Conservation (phyloP, 345 rosid species). For the Pelargonium nanum region DNA sequence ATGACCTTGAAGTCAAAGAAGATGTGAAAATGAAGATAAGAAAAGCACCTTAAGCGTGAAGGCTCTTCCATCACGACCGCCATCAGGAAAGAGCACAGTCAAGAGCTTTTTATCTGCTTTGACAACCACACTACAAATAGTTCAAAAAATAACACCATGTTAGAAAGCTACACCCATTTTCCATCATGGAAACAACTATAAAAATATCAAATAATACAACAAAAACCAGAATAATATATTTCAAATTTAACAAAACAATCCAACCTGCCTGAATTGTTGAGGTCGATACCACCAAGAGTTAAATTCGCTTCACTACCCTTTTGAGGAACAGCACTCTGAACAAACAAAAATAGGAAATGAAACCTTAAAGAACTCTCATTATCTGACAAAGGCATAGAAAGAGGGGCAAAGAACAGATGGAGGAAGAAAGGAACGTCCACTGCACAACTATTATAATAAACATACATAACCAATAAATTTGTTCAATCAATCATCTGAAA, state of each 20-base stretch:
- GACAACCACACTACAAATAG: constrained; percentile 67
- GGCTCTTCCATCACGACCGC: constrained; percentile 80
- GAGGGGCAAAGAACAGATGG: background rate
- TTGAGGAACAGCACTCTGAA: constrained; percentile 50
- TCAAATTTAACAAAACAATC: constrained; percentile 37
- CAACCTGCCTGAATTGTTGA: constrained; percentile 99
- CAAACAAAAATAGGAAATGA: constrained; percentile 8
- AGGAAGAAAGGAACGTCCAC: background rate
- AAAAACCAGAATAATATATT: constrained; percentile 4
- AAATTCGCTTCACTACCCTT: constrained; percentile 63
- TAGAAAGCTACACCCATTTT: constrained; percentile 20
- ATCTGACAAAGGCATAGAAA: constrained; percentile 1
- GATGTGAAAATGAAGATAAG: background rate
- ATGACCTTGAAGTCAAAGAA: background rate
- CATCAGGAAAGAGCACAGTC: constrained; percentile 93
- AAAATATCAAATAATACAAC: background rate
- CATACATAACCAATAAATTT: background rate
- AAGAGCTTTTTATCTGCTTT: constrained; percentile 90
- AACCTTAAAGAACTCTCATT: constrained; percentile 3
- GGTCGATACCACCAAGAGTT: constrained; percentile 88
- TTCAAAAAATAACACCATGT: constrained; percentile 15
- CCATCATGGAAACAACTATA: constrained; percentile 1
- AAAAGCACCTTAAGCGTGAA: constrained; percentile 87
- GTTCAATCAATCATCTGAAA: background rate
- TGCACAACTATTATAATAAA: too few species aligned